Evolutionary conservation across 805 yeast species (phyloP).

Genomic region (Yamadazyma philogaea): DNA sequence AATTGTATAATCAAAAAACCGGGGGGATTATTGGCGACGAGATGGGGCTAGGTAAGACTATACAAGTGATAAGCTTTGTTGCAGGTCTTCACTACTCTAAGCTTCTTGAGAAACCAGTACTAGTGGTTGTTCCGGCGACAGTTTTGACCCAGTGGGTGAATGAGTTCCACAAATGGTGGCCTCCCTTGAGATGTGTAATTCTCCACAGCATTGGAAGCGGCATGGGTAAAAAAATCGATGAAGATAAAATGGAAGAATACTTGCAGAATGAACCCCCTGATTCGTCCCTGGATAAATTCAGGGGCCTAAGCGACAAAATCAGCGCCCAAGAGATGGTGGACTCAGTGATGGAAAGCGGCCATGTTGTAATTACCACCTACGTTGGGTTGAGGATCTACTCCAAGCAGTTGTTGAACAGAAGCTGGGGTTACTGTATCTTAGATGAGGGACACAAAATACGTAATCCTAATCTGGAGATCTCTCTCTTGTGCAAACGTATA

Average conservation of each 20-base stretch:
- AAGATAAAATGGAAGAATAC: slow-evolving; percentile 49
- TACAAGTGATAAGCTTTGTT: slow-evolving; percentile 84
- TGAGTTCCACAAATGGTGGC: slow-evolving; percentile 98
- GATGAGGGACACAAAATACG: slow-evolving; percentile 98
- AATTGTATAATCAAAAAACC: slow-evolving; percentile 78
- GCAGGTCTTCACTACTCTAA: slow-evolving; percentile 89
- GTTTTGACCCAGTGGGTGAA: slow-evolving; percentile 96
- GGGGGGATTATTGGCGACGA: slow-evolving; percentile 98
- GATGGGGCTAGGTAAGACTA: slow-evolving; percentile 97
- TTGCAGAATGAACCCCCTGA: slow-evolving; percentile 44
- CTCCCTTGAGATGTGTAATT: slow-evolving; percentile 81
- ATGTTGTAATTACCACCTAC: slow-evolving; percentile 86
- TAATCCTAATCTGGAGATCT: slow-evolving; percentile 88
- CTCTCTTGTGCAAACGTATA: slow-evolving; percentile 79
- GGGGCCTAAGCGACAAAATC: slow-evolving; percentile 29
- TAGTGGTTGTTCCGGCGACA: slow-evolving; percentile 95
- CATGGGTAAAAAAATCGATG: slow-evolving; percentile 46
- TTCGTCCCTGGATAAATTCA: slow-evolving; percentile 14
- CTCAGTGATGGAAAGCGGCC: slow-evolving; percentile 64
- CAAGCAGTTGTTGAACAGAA: slow-evolving; percentile 54
- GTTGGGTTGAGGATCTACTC: slow-evolving; percentile 77
- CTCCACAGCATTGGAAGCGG: slow-evolving; percentile 92
- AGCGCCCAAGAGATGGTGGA: slow-evolving; percentile 51
- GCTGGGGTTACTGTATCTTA: slow-evolving; percentile 87
- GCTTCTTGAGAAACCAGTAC: slow-evolving; percentile 67